A percentile compares a stretch with the other conserved stretches of the same genome.
phyloP scores from a whole-genome alignment of 345 rosid species.

The Gossypium stocksii region DNA sequence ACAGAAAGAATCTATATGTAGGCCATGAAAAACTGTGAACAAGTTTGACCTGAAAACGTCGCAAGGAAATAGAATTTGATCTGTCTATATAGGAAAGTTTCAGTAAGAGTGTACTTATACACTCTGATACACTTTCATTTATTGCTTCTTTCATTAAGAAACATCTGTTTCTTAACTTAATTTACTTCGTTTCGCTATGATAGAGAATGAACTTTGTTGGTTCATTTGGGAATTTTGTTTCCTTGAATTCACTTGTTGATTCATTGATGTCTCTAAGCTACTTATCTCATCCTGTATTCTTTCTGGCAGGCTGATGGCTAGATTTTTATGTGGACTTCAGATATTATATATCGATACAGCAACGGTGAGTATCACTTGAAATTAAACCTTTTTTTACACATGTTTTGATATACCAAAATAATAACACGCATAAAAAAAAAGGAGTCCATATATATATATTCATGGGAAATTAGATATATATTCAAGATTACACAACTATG shows the following conservation, averaged over 20 bases:
- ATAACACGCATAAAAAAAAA: no score
- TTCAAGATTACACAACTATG: no score
- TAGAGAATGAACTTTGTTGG: background rate
- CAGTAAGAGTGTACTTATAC: background rate
- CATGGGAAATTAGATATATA: no score
- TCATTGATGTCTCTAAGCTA: background rate
- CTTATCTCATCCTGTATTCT: background rate
- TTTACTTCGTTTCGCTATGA: background rate
- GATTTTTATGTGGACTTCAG: background rate
- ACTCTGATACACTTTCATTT: background rate
- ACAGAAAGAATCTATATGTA: background rate
- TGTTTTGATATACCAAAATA: no score
- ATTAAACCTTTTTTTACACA: no score
- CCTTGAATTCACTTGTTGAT: background rate
- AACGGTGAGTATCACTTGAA: no score
- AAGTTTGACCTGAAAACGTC: no score
- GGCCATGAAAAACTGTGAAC: background rate
- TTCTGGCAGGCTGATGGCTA: conserved; percentile 30
- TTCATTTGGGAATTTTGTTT: background rate
- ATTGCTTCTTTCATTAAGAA: background rate
- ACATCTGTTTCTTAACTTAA: background rate
- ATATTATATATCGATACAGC: no score
- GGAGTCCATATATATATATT: no score
- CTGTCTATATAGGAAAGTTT: background rate
- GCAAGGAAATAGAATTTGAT: background rate